Base-by-base conservation (phyloP, 2,329 filamentous ascomycete species). In the Sporothrix globosa region DNA sequence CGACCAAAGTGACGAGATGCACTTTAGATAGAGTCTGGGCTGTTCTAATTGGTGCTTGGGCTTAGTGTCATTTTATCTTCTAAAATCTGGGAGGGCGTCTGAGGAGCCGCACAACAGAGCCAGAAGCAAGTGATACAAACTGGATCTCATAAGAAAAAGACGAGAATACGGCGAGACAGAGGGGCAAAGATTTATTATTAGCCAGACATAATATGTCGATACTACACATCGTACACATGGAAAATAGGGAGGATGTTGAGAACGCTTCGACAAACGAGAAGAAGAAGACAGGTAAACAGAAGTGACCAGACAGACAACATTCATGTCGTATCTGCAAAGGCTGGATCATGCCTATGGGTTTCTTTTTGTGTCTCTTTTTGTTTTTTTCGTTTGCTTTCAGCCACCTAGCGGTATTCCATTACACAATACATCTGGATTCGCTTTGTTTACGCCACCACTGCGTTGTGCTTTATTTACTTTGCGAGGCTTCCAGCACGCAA, bases 1-100 rank as follows among this genome's bases (percentile, higher is more conserved):
- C 44, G 14, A 1, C 24, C 24, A 60, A 61, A 61, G 67, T 69
- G 67, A 61, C 67, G 67, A 70, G 34, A 24, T 34, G 13, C 17
- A 17, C 21, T 9, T 44, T 27, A 44, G 69, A 50, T 46, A 39
- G 39, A 48, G 34, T 50, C 13, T 52, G 21, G 39, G 2, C 10
- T 19, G 24, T 27, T 69, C 19, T 34, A 10, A 61, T 61, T 61
- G 67, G 67, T 41, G 24, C 53, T 19, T 60, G 44, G 53, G 44
- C 24, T 27, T 66, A 46, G 41, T 66, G 61, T 66, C 44, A 24
- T 27, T 27, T 66, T 66, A 50, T 34, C 41, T 46, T 30, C 41
- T 24, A 44, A 60, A 60, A 48, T 6, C 60, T 48, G 21, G 19
- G 48, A 63, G 39, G 60, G 21, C 21, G 41, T 41, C 13, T 63